A percentile compares a stretch with the other conserved stretches of the same genome.
Evolutionary conservation across 257 asterid genomes (phyloP).

Genomic region (Solanum ossicruentum): DNA sequence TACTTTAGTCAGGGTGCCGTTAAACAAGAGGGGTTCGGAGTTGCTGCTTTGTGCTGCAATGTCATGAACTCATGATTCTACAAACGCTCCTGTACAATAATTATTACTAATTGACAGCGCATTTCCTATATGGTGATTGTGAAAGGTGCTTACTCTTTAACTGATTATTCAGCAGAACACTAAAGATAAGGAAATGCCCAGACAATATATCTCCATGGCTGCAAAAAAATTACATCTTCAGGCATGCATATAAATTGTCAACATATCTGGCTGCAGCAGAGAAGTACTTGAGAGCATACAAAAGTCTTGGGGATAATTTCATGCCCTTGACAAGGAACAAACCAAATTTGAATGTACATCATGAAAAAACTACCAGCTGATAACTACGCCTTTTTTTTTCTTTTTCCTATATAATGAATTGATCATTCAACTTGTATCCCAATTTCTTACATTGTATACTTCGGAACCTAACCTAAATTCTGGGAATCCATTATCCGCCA

Average conservation of each 20-base stretch:
- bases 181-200: background rate
- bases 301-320: background rate
- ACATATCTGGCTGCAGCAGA: background rate
- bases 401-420: slow-evolving; percentile 28
- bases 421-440: slow-evolving; percentile 19
- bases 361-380: slow-evolving; percentile 8
- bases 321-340: slow-evolving; percentile 6
- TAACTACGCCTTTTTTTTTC: slow-evolving; percentile 13
- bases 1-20: background rate
- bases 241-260: background rate
- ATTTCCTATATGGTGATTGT: background rate
- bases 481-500: background rate
- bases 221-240: background rate
- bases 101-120: background rate
- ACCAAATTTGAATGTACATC: slow-evolving; percentile 18
- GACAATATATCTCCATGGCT: background rate
- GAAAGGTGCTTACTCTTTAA: background rate
- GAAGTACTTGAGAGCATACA: background rate
- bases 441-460: slow-evolving; percentile 44
- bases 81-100: background rate
- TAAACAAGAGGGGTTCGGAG: background rate
- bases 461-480: slow-evolving; percentile 27
- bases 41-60: background rate
- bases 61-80: background rate
- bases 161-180: background rate